phyloP scores from a whole-genome alignment of 169 alveolate genomes.

The Theileria equi region DNA sequence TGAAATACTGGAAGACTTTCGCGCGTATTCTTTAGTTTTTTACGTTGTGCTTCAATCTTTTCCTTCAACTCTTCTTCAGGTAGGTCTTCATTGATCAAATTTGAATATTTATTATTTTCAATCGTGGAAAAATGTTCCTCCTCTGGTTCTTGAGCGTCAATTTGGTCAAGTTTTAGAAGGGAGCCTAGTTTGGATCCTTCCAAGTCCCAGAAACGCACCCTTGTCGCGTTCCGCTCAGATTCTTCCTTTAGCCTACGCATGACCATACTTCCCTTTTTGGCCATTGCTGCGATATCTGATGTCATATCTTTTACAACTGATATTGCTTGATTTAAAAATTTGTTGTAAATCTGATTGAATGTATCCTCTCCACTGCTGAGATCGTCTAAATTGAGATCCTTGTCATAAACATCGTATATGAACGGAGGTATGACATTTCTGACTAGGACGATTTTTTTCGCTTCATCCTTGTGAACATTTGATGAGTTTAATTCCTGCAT shows the following conservation, averaged over 20 bases:
- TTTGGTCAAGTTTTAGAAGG: conserved; percentile 67
- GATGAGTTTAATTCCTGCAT: conserved; percentile 74
- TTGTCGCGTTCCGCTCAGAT: conserved; percentile 85
- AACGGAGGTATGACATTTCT: conserved; percentile 91
- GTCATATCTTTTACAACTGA: conserved; percentile 93
- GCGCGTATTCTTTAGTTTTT: conserved; percentile 45
- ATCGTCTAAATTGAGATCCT: conserved; percentile 3
- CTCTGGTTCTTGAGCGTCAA: conserved; percentile 14
- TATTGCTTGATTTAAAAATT: conserved; percentile 59
- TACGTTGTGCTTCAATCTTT: conserved; percentile 33
- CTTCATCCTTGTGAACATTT: conserved; percentile 87
- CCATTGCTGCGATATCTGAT: conserved; percentile 95
- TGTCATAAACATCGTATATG: conserved; percentile 74
- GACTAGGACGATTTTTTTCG: conserved; percentile 88
- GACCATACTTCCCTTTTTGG: conserved; percentile 94
- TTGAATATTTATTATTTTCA: conserved; percentile 20
- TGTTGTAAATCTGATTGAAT: conserved; percentile 80
- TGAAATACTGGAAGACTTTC: conserved; percentile 68
- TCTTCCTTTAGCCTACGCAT: conserved; percentile 87
- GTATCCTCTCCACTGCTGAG: conserved; percentile 70
- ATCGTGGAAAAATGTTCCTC: conserved; percentile 58
- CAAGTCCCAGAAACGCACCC: conserved; percentile 92
- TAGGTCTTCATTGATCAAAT: conserved; percentile 48
- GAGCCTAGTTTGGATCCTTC: conserved; percentile 89
- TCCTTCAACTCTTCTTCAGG: conserved; percentile 63